Evolutionary conservation across 768 basidiomycete genomes (phyloP).

Genomic region (Podaxis sp.): DNA sequence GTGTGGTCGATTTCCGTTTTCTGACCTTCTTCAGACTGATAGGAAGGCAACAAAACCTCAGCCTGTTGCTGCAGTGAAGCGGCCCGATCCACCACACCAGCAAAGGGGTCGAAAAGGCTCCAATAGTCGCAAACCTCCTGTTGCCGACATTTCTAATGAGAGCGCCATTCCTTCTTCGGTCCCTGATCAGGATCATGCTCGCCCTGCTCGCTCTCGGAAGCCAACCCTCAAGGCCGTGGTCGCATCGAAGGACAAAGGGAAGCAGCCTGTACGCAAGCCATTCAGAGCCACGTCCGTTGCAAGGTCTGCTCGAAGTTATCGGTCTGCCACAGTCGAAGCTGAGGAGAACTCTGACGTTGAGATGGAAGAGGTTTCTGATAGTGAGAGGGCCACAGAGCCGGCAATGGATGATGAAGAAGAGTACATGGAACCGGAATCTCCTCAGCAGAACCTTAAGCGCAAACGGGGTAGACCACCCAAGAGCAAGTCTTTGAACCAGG

Average conservation of each 20-base stretch:
- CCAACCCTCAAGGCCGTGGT: conserved; percentile 2
- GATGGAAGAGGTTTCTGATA: conserved; percentile 12
- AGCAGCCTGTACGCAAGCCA: neutral
- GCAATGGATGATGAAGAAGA: conserved; percentile 18
- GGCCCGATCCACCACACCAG: neutral
- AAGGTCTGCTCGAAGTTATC: neutral
- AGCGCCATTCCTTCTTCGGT: conserved; percentile 54
- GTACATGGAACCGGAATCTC: conserved; percentile 15
- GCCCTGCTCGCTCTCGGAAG: neutral
- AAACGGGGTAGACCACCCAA: conserved; percentile 20
- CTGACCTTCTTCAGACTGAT: neutral
- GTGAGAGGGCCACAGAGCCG: neutral
- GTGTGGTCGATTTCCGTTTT: neutral
- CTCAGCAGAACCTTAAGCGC: conserved; percentile 16
- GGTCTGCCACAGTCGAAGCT: conserved; percentile 2
- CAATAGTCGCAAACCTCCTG: neutral
- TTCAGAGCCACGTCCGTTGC: neutral
- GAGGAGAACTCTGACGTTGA: conserved; percentile 13
- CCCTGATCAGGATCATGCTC: conserved; percentile 46
- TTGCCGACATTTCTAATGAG: conserved; percentile 29
- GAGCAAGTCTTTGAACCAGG: conserved; percentile 25
- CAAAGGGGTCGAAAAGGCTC: neutral
- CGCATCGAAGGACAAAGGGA: conserved; percentile 3
- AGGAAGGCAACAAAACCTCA: neutral
- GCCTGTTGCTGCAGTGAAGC: neutral